Conservation (phyloP, 495 filamentous ascomycete species). For the Aspergillus avenaceus region DNA sequence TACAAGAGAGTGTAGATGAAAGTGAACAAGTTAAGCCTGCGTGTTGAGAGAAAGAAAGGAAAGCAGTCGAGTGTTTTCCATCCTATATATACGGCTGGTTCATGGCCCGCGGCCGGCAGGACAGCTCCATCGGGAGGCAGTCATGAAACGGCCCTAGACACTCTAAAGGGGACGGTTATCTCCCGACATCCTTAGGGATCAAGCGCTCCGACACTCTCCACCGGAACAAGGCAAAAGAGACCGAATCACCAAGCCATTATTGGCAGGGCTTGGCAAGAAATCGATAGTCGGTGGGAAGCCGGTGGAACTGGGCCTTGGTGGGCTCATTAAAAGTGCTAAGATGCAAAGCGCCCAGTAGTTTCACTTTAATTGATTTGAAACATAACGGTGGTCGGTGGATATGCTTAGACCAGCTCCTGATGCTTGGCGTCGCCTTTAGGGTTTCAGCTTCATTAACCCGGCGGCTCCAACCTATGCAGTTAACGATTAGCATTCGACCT, state of each 20-base stretch:
- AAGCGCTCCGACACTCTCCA: background rate
- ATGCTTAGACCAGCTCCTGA: constrained; percentile 10
- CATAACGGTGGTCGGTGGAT: constrained; percentile 1
- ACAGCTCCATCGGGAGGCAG: constrained; percentile 7
- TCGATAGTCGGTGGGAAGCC: background rate
- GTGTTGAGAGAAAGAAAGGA: constrained; percentile 14
- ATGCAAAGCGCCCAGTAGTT: constrained; percentile 9
- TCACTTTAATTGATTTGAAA: constrained; percentile 21
- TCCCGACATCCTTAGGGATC: background rate
- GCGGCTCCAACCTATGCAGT: background rate
- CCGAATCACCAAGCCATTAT: background rate
- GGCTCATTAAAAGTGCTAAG: background rate
- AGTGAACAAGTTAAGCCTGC: constrained; percentile 17
- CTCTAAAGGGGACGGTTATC: background rate
- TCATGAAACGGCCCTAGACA: constrained; percentile 12
- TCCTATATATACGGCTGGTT: constrained; percentile 2
- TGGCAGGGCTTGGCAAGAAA: background rate
- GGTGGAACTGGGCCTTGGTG: background rate
- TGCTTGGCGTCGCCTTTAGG: constrained; percentile 14
- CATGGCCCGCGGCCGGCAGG: background rate
- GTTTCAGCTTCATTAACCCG: constrained; percentile 24
- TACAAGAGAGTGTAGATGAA: constrained; percentile 23
- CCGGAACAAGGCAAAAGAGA: background rate
- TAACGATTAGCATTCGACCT: background rate
- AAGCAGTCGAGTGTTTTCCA: constrained; percentile 14